Evolutionary conservation across 139 green algal genomes (phyloP), one percentile per base, ranked within the genome.

Genomic region (Chlorella ohadii): DNA sequence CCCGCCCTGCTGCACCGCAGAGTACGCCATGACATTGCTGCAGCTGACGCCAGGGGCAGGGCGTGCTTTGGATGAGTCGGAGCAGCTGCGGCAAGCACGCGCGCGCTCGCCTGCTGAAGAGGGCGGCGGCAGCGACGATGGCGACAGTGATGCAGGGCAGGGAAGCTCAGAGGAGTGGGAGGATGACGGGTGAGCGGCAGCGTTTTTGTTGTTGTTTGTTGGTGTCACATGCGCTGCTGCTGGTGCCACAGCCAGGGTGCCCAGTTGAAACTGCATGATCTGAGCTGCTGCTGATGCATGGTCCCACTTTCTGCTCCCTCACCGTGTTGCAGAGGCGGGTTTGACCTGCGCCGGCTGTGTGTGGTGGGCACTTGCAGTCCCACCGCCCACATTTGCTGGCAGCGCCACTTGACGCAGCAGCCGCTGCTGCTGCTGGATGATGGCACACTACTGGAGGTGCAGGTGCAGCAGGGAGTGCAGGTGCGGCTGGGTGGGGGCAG

Each of bases 341-440:
- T 82, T 57, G 59, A 82, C 34, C 76, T 82, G 76, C 76, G 36
- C 4, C 57, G 15, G 25, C 57, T 82, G 36, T 34, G 36, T 28
- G 38, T 25, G 22, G 25, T 82, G 25, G 38, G 57, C 36, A 33
- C 25, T 12, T 20, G 19, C 1, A 36, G 27, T 4, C 57, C 76
- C 76, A 72, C 76, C 25, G 76, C 76, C 27, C 76, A 82, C 76
- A 36, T 20, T 36, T 82, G 76, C 76, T 82, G 76, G 76, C 76
- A 82, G 76, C 76, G 76, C 27, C 76, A 82, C 57, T 25, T 72
- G 36, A 16, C 36, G 36, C 76, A 82, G 59, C 57, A 38, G 36
- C 76, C 76, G 36, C 36, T 82, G 76, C 55, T 82, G 76, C 76
- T 82, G 57, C 76, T 82, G 59, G 23, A 56, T 17, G 76, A 82